Percentiles rank a stretch among this genome's conserved stretches.
Evolutionary conservation across 371 early-diverging fungal genomes (phyloP).

Genomic region (Mucor ambiguus): DNA sequence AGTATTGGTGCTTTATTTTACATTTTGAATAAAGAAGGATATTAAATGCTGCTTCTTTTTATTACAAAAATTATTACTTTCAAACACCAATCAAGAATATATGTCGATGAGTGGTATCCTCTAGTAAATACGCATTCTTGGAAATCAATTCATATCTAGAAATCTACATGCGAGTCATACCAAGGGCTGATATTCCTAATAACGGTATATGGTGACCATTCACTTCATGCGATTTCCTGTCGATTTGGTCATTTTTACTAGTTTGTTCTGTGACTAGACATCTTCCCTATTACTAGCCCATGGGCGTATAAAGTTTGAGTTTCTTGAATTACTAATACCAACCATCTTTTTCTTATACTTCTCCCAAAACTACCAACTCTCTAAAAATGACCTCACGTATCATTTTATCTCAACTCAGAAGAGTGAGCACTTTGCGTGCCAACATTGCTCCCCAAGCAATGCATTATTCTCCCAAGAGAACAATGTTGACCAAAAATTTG

Average conservation of each 20-base stretch:
- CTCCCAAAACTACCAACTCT: background rate
- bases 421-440: slow-evolving; percentile 3
- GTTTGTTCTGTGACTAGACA: background rate
- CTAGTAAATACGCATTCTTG: no score
- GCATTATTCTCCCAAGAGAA: slow-evolving; percentile 6
- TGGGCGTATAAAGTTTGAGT: background rate
- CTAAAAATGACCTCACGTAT: slow-evolving; percentile 19
- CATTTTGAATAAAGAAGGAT: no score
- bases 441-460: slow-evolving; percentile 2
- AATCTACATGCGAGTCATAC: no score
- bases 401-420: slow-evolving; percentile 19
- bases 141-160: no score
- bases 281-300: background rate
- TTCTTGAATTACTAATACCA: background rate
- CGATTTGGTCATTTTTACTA: background rate
- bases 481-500: slow-evolving; percentile 17
- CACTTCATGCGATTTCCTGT: background rate
- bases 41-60: no score
- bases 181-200: no score
- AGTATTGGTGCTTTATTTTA: no score
- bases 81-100: no score
- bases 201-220: no score
- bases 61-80: no score
- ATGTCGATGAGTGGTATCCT: no score
- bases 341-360: slow-evolving; percentile 4